phyloP scores from a whole-genome alignment of 495 filamentous ascomycete genomes.

The Penicillium simplicissimum region DNA sequence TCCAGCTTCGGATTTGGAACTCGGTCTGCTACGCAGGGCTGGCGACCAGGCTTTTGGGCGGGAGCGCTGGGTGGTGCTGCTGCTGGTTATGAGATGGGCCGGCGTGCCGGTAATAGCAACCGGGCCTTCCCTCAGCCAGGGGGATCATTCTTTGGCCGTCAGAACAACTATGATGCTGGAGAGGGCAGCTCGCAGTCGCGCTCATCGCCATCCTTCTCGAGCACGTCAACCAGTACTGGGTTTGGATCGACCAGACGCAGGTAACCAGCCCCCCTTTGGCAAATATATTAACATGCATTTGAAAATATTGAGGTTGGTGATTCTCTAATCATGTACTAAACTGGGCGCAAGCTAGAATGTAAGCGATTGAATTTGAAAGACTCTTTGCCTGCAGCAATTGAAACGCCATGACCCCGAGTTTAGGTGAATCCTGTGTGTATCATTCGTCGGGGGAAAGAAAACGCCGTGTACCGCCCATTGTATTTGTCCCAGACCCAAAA shows the following conservation, averaged over 20 bases:
- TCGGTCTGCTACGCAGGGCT: slow-evolving; percentile 48
- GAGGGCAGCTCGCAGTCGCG: slow-evolving; percentile 52
- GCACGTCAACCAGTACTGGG: slow-evolving; percentile 73
- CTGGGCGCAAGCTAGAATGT: background rate
- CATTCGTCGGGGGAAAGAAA: background rate
- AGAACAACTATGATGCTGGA: slow-evolving; percentile 39
- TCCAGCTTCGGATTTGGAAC: slow-evolving; percentile 23
- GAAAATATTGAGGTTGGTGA: background rate
- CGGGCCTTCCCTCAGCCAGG: background rate
- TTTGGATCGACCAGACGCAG: slow-evolving; percentile 86
- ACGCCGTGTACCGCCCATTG: slow-evolving; percentile 12
- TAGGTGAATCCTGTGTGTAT: background rate
- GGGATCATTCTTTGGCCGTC: slow-evolving; percentile 18
- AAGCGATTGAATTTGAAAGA: background rate
- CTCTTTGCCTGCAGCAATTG: background rate
- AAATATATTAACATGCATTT: background rate
- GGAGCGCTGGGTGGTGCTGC: slow-evolving; percentile 72
- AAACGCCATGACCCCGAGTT: background rate
- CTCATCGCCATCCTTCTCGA: slow-evolving; percentile 50
- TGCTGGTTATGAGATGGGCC: slow-evolving; percentile 68
- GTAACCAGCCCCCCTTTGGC: slow-evolving; percentile 32
- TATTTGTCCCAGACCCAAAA: slow-evolving; percentile 5
- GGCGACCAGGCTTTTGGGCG: slow-evolving; percentile 88
- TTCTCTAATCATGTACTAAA: background rate
- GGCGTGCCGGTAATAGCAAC: slow-evolving; percentile 35